Conservation (phyloP, 306 rosid genomes). For the Trifolium subterraneum region DNA sequence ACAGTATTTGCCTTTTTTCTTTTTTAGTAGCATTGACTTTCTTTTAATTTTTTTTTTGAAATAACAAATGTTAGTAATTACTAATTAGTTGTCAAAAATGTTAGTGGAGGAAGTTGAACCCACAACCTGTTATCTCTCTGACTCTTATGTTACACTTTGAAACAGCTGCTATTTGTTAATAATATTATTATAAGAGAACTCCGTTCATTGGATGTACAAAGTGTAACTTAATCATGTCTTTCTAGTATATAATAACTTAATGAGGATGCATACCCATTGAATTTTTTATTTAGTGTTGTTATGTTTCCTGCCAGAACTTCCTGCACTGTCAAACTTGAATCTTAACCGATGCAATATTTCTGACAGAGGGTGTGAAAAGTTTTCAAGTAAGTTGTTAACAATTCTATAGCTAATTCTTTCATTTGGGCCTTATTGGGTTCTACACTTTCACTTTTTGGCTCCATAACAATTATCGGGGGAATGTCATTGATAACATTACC, state of each 20-base stretch:
- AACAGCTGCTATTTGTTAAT: constrained; percentile 12
- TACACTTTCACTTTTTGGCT: constrained; percentile 10
- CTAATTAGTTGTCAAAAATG: not conserved
- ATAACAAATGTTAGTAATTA: not conserved
- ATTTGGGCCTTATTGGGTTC: constrained; percentile 1
- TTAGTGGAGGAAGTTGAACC: not conserved
- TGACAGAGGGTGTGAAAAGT: constrained; percentile 66
- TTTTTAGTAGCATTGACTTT: constrained; percentile 16
- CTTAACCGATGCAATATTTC: constrained; percentile 76
- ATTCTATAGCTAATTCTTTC: constrained; percentile 13
- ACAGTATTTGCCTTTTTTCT: not conserved
- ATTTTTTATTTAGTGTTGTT: constrained; percentile 42
- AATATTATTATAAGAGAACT: not conserved
- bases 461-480: constrained; percentile 7
- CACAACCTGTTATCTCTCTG: not conserved
- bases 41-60: not conserved
- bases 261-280: constrained; percentile 27
- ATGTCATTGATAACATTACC: constrained; percentile 6
- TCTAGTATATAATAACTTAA: constrained; percentile 17
- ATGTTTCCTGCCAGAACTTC: constrained; percentile 64
- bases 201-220: constrained; percentile 6
- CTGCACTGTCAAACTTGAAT: constrained; percentile 72
- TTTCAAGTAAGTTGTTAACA: constrained; percentile 74
- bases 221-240: constrained; percentile 2
- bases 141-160: constrained; percentile 12